Evolutionary conservation across 345 rosid species (phyloP).

Genomic region (Tarenaya hassleriana): DNA sequence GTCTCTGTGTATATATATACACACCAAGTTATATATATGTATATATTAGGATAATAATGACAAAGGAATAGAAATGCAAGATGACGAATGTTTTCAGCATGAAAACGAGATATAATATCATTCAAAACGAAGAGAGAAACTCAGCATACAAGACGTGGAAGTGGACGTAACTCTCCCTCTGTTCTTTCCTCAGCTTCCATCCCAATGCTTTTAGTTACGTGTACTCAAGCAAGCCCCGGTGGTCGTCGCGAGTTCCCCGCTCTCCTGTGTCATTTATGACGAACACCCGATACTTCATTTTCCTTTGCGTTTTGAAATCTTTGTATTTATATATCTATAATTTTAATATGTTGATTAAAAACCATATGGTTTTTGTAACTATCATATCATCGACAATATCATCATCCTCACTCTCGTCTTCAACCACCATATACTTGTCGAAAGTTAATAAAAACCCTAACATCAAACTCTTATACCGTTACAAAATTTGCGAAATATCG

Average conservation of each 20-base stretch:
- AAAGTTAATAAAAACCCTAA: too few relatives aligned
- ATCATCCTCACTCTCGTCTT: too few relatives aligned
- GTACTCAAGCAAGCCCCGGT: constrained; percentile 25
- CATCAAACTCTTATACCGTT: too few relatives aligned
- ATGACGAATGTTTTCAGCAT: constrained; percentile 26
- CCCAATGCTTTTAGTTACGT: neutral
- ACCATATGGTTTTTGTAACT: too few relatives aligned
- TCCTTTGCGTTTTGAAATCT: too few relatives aligned
- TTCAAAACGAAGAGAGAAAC: constrained; percentile 31
- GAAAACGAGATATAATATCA: constrained; percentile 25
- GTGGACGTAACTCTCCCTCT: constrained; percentile 2
- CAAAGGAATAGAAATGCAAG: constrained; percentile 15
- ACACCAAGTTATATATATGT: too few relatives aligned
- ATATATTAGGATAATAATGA: too few relatives aligned
- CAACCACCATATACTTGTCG: too few relatives aligned
- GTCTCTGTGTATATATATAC: neutral
- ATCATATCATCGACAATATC: too few relatives aligned
- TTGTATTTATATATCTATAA: too few relatives aligned
- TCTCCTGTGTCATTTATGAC: constrained; percentile 20
- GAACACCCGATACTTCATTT: neutral
- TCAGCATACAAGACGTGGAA: constrained; percentile 1
- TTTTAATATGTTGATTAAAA: too few relatives aligned
- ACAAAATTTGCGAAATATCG: too few relatives aligned
- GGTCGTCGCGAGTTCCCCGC: constrained; percentile 29
- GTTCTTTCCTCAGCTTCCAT: constrained; percentile 14